Base-by-base conservation (phyloP, 2,329 filamentous ascomycete genomes). In the Neonectria sp. region DNA sequence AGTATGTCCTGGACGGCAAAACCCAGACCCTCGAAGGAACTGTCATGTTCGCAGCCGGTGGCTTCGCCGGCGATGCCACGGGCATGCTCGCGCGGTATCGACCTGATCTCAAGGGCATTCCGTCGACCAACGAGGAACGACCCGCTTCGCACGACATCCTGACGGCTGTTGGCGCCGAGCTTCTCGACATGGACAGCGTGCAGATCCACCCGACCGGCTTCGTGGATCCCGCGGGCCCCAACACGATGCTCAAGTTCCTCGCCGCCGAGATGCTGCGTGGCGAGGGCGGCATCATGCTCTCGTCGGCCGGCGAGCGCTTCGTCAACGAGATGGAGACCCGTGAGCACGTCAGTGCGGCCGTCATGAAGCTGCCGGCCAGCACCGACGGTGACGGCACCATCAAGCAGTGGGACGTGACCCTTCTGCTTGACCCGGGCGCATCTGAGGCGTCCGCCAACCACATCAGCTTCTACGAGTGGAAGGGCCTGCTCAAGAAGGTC, bases 161-260 rank as follows among this genome's bases (percentile, higher is more conserved):
- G 0, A 71, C 78, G 0, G 75, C 75, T 1, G 77, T 81, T 0
- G 82, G 82, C 17, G 84, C 84, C 6, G 78, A 78, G 35, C 75
- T 86, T 13, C 79, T 87, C 46, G 85, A 87, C 31, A 87, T 87
- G 85, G 83, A 86, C 49, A 83, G 82, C 65, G 88, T 92, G 2
- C 90, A 92, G 76, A 83, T 92, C 5, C 90, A 92, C 69, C 90
- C 90, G 3, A 91, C 90, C 0, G 88, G 89, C 0, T 92, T 92
- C 72, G 81, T 92, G 6, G 89, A 91, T 68, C 85, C 86, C 0
- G 80, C 82, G 1, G 82, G 83, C 35, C 78, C 81, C 0, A 71
- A 70, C 1, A 82, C 83, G 0, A 78, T 79, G 37, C 84, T 89
- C 55, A 92, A 92, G 77, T 89, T 92, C 71, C 84, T 92, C 4